Base-by-base conservation (phyloP, 2,329 filamentous ascomycete genomes). In the Penicillium sp. region DNA sequence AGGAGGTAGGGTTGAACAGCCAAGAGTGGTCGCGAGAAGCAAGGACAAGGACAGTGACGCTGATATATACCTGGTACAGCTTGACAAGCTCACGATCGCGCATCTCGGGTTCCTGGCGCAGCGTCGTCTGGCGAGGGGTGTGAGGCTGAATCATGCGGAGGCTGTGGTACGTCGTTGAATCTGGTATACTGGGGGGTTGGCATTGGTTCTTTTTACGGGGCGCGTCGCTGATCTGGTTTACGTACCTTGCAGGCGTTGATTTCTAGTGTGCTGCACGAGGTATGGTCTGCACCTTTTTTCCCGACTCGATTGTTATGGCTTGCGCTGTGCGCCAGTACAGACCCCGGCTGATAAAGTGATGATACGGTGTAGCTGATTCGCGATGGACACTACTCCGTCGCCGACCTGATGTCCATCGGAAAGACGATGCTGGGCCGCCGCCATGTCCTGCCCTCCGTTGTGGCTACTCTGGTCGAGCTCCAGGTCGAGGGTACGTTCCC, bases 401-500 rank as follows among this genome's bases (percentile, higher is more conserved):
- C 93, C 41, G 92, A 96, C 75, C 90, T 98, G 73, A 98, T 98
- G 93, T 82, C 87, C 62, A 86, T 96, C 64, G 94, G 94, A 68
- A 88, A 91, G 69, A 94, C 90, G 56, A 93, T 98, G 88, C 90
- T 98, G 2, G 94, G 94, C 64, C 90, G 94, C 10, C 90, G 94
- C 37, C 94, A 98, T 76, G 94, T 98, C 61, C 83, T 92, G 45
- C 92, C 94, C 22, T 88, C 89, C 11, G 94, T 97, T 25, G 86
- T 89, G 60, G 83, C 85, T 43, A 92, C 91, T 3, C 85, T 98
- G 45, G 83, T 86, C 59, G 90, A 96, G 79, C 85, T 98, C 67
- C 92, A 96, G 82, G 90, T 98, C 65, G 94, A 98, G 78, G 94
- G 94, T 60, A 98, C 93, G 1, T 98, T 98, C 73, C 89, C 87